phyloP scores from a whole-genome alignment of 768 basidiomycete genomes.

The Boletus tylopilopsis region DNA sequence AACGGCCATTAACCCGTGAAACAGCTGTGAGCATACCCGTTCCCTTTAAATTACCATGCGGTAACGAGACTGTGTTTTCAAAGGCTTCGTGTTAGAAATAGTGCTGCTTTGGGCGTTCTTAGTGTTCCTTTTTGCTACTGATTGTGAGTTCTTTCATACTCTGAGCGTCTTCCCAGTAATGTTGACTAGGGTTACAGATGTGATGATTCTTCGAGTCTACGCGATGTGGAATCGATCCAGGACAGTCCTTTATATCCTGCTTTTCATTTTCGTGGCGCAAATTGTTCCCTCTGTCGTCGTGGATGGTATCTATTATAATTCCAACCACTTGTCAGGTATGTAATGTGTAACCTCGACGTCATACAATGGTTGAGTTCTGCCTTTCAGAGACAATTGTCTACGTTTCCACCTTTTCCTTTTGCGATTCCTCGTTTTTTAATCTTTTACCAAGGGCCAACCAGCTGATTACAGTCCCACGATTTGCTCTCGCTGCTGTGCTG shows the following conservation, averaged over 20 bases:
- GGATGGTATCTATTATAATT: too few relatives aligned
- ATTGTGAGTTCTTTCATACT: background rate
- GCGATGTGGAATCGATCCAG: background rate
- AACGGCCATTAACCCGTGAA: background rate
- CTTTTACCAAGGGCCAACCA: background rate
- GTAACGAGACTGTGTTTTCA: too few relatives aligned
- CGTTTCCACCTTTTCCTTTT: background rate
- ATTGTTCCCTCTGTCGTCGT: too few relatives aligned
- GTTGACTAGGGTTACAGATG: background rate
- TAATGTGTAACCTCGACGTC: too few relatives aligned
- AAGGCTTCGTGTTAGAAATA: too few relatives aligned
- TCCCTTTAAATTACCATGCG: too few relatives aligned
- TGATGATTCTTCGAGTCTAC: background rate
- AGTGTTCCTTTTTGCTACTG: background rate
- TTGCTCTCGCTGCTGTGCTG: background rate
- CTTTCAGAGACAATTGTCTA: background rate
- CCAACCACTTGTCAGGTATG: too few relatives aligned
- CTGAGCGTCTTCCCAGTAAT: background rate
- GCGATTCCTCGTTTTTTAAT: background rate
- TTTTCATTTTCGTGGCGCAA: background rate
- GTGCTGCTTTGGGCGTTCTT: rapidly evolving
- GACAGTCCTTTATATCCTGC: background rate
- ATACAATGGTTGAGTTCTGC: background rate
- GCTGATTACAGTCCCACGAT: too few relatives aligned
- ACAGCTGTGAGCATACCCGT: background rate